Base-by-base conservation (phyloP, 495 filamentous ascomycete genomes). In the Platismatia glauca region DNA sequence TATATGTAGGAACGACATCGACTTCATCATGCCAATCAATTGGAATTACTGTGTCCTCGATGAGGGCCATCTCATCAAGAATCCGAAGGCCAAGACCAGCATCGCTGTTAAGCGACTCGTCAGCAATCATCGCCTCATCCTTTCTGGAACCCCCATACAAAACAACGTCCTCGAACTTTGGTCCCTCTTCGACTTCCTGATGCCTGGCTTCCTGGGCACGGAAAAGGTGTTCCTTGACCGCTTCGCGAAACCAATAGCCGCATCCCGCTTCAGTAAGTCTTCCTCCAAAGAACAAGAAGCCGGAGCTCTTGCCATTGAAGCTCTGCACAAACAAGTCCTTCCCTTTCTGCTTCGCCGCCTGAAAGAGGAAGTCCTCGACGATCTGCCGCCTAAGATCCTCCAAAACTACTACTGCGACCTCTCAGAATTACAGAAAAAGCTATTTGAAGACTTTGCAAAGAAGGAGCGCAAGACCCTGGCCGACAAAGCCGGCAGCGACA, bases 391-490 rank as follows among this genome's bases (percentile, higher is more conserved):
- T 16, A 98, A 98, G 83, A 98, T 98, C 69, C 82, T 98, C 24
- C 94, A 98, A 69, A 98, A 98, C 73, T 98, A 98, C 78, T 98
- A 98, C 78, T 98, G 94, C 73, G 94, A 98, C 72, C 91, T 96
- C 34, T 95, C 90, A 73, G 94, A 97, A 35, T 78, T 98, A 33
- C 94, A 98, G 73, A 89, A 86, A 76, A 92, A 87, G 73, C 83
- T 98, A 4, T 97, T 97, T 68, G 94, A 97, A 52, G 91, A 96
- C 71, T 97, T 98, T 76, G 87, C 84, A 33, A 94, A 91, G 81
- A 92, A 89, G 67, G 91, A 97, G 71, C 85, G 90, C 66, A 92
- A 89, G 70, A 84, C 87, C 46, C 80, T 98, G 34, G 80, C 83
- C 16, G 83, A 90, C 31, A 88, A 91, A 69, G 89, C 92, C 31